Evolutionary conservation across 2,329 filamentous ascomycete species (phyloP), one percentile per base, ranked within the genome.

Genomic region (Apiospora malaysiana): DNA sequence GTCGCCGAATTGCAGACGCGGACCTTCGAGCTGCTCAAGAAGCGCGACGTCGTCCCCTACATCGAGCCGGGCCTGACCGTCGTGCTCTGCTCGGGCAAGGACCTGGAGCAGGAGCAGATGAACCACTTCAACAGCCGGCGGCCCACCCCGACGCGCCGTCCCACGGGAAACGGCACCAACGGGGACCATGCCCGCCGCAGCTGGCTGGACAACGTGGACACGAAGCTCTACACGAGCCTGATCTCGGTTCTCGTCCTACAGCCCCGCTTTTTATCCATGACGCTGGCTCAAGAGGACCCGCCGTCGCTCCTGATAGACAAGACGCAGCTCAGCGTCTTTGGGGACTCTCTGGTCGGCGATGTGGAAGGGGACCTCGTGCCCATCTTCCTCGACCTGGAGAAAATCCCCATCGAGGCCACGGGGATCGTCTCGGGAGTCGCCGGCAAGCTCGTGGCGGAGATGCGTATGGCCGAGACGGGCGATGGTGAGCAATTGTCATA

Each of bases 361-460:
- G 93, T 89, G 66, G 90, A 90, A 69, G 91, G 91, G 74, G 90
- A 89, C 71, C 86, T 95, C 45, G 90, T 97, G 1, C 94, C 96
- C 1, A 96, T 99, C 75, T 95, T 94, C 71, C 87, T 99, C 4
- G 94, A 98, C 76, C 86, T 99, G 37, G 90, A 89, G 25, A 90
- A 90, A 56, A 84, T 98, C 51, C 93, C 95, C 0, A 87, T 95
- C 56, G 94, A 97, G 80, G 94, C 94, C 9, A 97, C 95, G 0
- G 95, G 95, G 27, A 98, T 99, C 71, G 94, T 99, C 4, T 98
- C 95, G 75, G 95, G 96, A 40, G 94, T 99, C 2, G 95, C 95
- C 0, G 94, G 94, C 37, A 88, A 91, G 70, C 85, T 98, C 40
- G 92, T 94, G 0, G 90, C 93, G 68, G 93, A 93, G 65, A 91